These are phyloP conservation scores for Tilletiopsis washingtonensis DNA, from an alignment of 1,284 basidiomycete genomes.

Conservation along the genomic window DNA sequence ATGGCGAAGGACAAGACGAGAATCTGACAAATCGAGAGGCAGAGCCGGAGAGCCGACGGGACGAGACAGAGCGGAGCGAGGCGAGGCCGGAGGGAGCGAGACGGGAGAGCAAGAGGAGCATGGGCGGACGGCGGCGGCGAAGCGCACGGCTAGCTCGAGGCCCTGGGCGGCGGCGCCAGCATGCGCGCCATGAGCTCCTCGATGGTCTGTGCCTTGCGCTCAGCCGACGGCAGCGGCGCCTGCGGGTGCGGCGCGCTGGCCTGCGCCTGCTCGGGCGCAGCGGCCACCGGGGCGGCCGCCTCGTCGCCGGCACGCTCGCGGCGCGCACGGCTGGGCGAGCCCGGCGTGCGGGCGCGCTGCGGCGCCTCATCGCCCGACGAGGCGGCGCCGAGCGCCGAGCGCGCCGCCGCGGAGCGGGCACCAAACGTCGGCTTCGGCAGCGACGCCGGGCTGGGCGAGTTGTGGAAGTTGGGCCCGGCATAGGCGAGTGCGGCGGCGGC, in stretches of 20 bases:
- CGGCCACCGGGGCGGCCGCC: not conserved
- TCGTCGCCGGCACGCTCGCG: not conserved
- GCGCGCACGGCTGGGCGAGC: too few species aligned
- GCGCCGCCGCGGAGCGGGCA: not conserved
- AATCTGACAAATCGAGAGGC: too few species aligned
- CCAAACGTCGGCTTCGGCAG: conserved; percentile 34
- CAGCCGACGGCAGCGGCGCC: not conserved
- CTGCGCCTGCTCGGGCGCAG: not conserved
- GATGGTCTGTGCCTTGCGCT: not conserved
- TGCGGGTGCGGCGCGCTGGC: not conserved
- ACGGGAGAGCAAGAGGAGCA: too few species aligned
- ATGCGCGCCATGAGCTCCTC: not conserved
- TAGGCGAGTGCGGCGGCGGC: conserved; percentile 16
- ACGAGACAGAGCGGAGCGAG: too few species aligned
- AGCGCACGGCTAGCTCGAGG: too few species aligned
- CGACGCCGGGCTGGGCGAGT: conserved; percentile 37
- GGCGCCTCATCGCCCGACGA: not conserved
- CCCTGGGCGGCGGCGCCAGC: not conserved
- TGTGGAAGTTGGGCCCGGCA: conserved; percentile 41
- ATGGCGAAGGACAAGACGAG: too few species aligned
- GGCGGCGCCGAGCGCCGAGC: not conserved
- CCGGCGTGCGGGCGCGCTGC: too few species aligned
- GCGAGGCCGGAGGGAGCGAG: too few species aligned
- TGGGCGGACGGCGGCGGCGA: too few species aligned
- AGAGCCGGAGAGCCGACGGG: too few species aligned